phyloP scores from a whole-genome alignment of 2,329 filamentous ascomycete species.

The Cercospora zeina region DNA sequence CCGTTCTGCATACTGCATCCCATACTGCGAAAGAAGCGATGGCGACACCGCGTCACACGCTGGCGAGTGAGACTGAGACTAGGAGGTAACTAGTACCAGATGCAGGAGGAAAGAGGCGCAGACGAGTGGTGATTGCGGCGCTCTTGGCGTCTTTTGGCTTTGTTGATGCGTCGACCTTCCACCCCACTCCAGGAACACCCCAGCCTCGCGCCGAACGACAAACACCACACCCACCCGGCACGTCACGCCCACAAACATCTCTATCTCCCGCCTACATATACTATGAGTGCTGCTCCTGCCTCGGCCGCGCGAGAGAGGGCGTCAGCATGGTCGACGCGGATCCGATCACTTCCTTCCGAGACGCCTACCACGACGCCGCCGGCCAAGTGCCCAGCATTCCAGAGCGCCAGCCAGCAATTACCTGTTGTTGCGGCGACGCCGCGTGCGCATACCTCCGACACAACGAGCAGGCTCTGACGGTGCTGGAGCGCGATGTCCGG shows the following conservation, averaged over 20 bases:
- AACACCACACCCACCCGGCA: constrained; percentile 4
- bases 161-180: constrained; percentile 8
- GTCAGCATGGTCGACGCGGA: constrained; percentile 14
- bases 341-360: constrained; percentile 16
- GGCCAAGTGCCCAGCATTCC: constrained; percentile 25
- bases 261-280: not conserved
- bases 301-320: constrained; percentile 2
- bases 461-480: constrained; percentile 75
- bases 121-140: not conserved
- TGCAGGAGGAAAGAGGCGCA: constrained; percentile 6
- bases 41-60: not conserved
- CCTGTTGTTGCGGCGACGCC: constrained; percentile 80
- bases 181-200: constrained; percentile 9
- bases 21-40: not conserved
- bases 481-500: constrained; percentile 82
- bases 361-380: constrained; percentile 8
- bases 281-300: constrained; percentile 11
- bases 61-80: not conserved
- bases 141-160: constrained; percentile 11
- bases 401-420: constrained; percentile 17
- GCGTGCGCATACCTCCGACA: constrained; percentile 80
- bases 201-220: constrained; percentile 6
- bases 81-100: not conserved
- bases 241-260: not conserved
- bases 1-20: no score